Percentiles rank a stretch among this genome's conserved stretches.
phyloP scores from a whole-genome alignment of 345 rosid species.

The Aquilaria sinensis region DNA sequence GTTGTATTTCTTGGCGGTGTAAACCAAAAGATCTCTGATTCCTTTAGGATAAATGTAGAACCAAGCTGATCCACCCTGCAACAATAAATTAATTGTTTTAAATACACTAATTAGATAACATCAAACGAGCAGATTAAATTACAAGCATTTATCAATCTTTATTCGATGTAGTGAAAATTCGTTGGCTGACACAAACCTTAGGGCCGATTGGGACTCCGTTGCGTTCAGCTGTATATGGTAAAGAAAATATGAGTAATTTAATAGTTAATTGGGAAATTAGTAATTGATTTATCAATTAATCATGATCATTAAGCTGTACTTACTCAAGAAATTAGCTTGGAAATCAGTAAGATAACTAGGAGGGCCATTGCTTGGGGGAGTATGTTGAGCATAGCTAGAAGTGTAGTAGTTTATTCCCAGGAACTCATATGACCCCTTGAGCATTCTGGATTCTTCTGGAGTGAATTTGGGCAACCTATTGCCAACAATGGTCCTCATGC shows the following conservation, averaged over 20 bases:
- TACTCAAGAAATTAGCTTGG: conserved; percentile 17
- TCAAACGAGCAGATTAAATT: neutral
- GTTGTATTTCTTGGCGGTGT: conserved; percentile 8
- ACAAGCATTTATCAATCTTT: neutral
- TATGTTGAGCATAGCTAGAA: conserved; percentile 14
- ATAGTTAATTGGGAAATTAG: too few relatives aligned
- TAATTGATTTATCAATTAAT: too few relatives aligned
- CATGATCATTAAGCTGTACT: conserved; percentile 8
- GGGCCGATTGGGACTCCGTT: conserved; percentile 12
- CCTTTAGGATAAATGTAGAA: conserved; percentile 6
- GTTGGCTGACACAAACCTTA: neutral
- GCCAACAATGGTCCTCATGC: conserved; percentile 22
- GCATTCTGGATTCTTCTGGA: conserved; percentile 16
- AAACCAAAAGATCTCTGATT: conserved; percentile 1
- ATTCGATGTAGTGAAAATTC: neutral
- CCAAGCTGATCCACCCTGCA: neutral
- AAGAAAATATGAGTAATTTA: neutral
- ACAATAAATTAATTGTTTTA: neutral
- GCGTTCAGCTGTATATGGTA: neutral
- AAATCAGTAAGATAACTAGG: conserved; percentile 27
- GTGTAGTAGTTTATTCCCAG: conserved; percentile 42
- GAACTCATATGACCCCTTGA: conserved; percentile 41
- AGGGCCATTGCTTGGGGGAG: neutral
- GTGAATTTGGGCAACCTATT: conserved; percentile 33
- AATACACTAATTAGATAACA: neutral